Evolutionary conservation across 2,329 filamentous ascomycete species (phyloP).

Genomic region (Trichoderma sp.): DNA sequence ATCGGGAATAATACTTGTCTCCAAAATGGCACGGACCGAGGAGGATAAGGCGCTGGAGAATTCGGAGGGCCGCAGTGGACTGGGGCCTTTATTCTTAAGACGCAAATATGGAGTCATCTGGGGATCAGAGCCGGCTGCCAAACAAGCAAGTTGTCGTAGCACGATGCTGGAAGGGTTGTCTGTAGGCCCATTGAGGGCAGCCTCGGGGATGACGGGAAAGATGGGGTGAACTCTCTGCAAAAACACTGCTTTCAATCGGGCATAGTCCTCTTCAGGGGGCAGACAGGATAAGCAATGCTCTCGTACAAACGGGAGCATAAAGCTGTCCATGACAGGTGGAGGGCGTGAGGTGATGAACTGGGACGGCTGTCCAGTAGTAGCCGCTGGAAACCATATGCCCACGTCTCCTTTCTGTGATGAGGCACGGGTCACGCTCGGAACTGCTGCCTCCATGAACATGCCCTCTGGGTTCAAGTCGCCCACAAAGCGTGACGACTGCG

Average conservation of each 20-base stretch:
- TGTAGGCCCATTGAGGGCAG: conserved; percentile 31
- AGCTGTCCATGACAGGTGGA: conserved; percentile 40
- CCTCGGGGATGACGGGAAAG: conserved; percentile 49
- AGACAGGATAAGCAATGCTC: conserved; percentile 48
- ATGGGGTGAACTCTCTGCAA: conserved; percentile 54
- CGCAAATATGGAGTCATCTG: conserved; percentile 45
- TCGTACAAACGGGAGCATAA: conserved; percentile 43
- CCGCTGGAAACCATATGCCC: conserved; percentile 52
- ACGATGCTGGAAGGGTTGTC: conserved; percentile 42
- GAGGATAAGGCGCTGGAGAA: conserved; percentile 50
- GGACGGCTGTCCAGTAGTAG: conserved; percentile 30
- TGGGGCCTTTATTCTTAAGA: conserved; percentile 39
- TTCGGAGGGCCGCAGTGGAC: conserved; percentile 44
- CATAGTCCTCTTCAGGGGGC: conserved; percentile 48
- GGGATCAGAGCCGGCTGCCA: conserved; percentile 53
- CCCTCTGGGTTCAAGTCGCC: conserved; percentile 60
- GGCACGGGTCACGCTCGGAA: conserved; percentile 33
- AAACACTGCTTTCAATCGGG: conserved; percentile 46
- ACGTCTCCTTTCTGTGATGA: conserved; percentile 51
- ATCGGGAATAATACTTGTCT: conserved; percentile 53
- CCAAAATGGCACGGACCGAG: conserved; percentile 49
- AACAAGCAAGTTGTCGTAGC: conserved; percentile 53
- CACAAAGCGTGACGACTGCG: conserved; percentile 49
- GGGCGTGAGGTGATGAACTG: conserved; percentile 41
- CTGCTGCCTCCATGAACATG: conserved; percentile 56